These are phyloP conservation scores for Venturia asperata DNA, from an alignment of 2,329 filamentous ascomycete species.

Conservation along the genomic window DNA sequence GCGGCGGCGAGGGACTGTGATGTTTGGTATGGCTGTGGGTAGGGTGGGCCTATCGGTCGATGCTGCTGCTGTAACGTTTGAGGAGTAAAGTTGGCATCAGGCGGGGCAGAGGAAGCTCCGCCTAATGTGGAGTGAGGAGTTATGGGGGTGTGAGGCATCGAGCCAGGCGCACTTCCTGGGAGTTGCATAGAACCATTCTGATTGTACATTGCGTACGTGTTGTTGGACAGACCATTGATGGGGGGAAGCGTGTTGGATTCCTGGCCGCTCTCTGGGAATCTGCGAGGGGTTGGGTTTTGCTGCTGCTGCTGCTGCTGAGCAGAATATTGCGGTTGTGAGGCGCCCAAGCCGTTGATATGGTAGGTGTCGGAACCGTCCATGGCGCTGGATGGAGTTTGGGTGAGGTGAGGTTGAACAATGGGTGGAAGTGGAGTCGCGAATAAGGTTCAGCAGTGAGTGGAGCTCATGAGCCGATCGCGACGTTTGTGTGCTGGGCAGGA, in stretches of 20 bases:
- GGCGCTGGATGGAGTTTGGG: background rate
- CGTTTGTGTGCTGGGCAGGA: background rate
- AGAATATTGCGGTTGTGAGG: constrained; percentile 8
- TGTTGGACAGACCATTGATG: constrained; percentile 11
- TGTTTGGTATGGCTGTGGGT: constrained; percentile 6
- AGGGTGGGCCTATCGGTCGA: constrained; percentile 3
- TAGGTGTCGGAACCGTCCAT: background rate
- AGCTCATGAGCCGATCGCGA: constrained; percentile 5
- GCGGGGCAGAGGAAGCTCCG: constrained; percentile 13
- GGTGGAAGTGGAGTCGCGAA: constrained; percentile 1
- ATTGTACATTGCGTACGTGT: constrained; percentile 11
- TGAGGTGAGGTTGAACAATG: background rate
- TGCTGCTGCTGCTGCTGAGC: constrained; percentile 12
- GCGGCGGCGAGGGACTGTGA: constrained; percentile 1
- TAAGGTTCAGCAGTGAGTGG: background rate
- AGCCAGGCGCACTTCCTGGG: constrained; percentile 13
- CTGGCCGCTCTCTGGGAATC: background rate
- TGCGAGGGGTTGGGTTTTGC: background rate
- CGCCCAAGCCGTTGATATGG: background rate
- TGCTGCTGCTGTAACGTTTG: constrained; percentile 3
- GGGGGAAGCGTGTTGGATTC: constrained; percentile 18
- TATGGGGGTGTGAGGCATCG: constrained; percentile 17
- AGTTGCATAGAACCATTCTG: background rate
- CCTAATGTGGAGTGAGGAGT: constrained; percentile 14
- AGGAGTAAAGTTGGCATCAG: constrained; percentile 8